Percentiles rank a stretch among this genome's conserved stretches.
Evolutionary conservation across 1,284 basidiomycete species (phyloP).

Genomic region (Nidula niveotomentosa): DNA sequence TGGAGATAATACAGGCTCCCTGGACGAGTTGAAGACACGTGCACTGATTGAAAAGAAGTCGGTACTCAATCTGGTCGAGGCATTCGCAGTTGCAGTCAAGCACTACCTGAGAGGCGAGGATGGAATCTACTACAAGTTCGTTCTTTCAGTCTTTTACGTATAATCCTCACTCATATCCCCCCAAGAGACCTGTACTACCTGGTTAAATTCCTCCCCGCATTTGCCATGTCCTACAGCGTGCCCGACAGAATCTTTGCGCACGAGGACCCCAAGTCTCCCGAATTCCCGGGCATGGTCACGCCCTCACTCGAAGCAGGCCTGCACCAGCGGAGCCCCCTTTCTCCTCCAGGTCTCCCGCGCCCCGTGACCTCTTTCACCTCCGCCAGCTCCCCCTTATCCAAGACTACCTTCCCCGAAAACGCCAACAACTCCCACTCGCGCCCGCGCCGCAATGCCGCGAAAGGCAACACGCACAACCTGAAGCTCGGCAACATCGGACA

Average conservation of each 20-base stretch:
- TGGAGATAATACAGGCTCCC: too few relatives aligned
- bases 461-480: not conserved
- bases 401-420: too few relatives aligned
- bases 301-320: not conserved
- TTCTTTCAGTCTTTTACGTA: not conserved
- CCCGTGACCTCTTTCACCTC: too few relatives aligned
- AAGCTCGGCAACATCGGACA: not conserved
- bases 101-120: slow-evolving; percentile 41
- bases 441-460: not conserved
- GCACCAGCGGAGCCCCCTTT: too few relatives aligned
- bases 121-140: slow-evolving; percentile 53
- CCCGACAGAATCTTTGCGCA: slow-evolving; percentile 41
- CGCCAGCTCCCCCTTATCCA: too few relatives aligned
- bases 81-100: slow-evolving; percentile 34
- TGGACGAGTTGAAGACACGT: slow-evolving; percentile 43
- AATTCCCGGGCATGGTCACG: not conserved
- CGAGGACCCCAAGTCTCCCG: slow-evolving; percentile 8
- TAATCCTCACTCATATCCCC: not conserved
- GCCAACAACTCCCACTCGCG: not conserved
- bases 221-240: slow-evolving; percentile 55
- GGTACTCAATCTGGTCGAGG: slow-evolving; percentile 35
- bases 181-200: slow-evolving; percentile 61
- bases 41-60: slow-evolving; percentile 63
- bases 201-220: slow-evolving; percentile 68
- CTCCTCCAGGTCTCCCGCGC: too few relatives aligned